Percentiles rank a stretch among this genome's conserved stretches.
Conservation (phyloP, 2,329 filamentous ascomycete genomes). For the Ceratocystis smalleyi region DNA sequence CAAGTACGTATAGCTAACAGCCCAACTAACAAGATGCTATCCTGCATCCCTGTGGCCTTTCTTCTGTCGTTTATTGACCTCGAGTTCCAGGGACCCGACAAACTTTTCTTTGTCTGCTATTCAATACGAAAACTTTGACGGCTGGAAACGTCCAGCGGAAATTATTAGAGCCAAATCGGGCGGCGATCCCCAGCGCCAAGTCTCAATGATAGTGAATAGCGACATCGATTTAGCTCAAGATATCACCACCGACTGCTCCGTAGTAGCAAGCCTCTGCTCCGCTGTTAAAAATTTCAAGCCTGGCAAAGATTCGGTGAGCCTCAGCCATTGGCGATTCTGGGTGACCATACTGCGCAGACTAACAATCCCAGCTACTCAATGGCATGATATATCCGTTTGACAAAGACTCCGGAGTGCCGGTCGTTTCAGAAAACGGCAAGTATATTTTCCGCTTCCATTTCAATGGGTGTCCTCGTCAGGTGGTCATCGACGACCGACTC, state of each 20-base stretch:
- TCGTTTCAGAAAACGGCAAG: conserved; percentile 62
- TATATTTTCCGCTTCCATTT: conserved; percentile 90
- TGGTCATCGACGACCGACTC: conserved; percentile 77
- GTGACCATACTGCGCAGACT: neutral
- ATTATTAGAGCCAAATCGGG: conserved; percentile 10
- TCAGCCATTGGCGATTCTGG: neutral
- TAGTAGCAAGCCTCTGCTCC: conserved; percentile 87
- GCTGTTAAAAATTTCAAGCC: conserved; percentile 54
- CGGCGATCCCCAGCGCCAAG: conserved; percentile 24
- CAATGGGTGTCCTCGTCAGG: conserved; percentile 79
- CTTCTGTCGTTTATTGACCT: neutral
- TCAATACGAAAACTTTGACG: conserved; percentile 61
- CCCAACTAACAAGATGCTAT: conserved; percentile 10
- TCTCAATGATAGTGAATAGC: conserved; percentile 46
- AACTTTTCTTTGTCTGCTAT: conserved; percentile 56
- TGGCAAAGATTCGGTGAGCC: conserved; percentile 49
- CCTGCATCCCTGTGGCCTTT: neutral
- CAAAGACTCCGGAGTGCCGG: conserved; percentile 38
- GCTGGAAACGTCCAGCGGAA: conserved; percentile 66
- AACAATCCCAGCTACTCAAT: conserved; percentile 44
- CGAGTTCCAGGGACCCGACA: conserved; percentile 44
- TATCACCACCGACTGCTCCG: conserved; percentile 88
- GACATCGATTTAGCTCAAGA: conserved; percentile 83
- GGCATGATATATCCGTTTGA: conserved; percentile 65
- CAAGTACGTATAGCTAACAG: conserved; percentile 35